Base-by-base conservation (phyloP, 176 grass and related monocot species). In the Oryza officinalis region DNA sequence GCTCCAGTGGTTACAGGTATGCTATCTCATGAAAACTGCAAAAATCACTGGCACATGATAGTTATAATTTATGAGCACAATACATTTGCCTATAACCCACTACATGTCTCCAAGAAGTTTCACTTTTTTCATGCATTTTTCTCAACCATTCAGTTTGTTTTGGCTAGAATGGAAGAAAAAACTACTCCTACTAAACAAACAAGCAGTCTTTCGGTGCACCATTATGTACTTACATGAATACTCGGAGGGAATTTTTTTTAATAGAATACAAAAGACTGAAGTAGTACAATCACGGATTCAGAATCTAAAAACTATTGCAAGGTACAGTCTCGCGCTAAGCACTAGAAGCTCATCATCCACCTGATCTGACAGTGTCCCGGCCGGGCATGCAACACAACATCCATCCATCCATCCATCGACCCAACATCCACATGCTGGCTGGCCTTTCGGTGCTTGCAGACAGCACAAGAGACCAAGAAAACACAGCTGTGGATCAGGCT, bases 401-500 rank as follows among this genome's bases (percentile, higher is more conserved):
- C 52, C 57, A 25, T 41, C 65, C 23, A 33, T 4, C 13, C 14
- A 28, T 6, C 13, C 33, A 23, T 38, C 37, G 37, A 38, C 63
- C 63, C 45, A 71, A 41, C 40, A 74, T 68, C 32, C 67, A 40
- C 74, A 71, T 81, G 85, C 0, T 68, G 32, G 57, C 46, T 57
- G 33, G 44, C 66, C 76, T 80, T 75, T 63, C 13, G 79, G 83
- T 67, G 75, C 67, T 70, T 78, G 78, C 66, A 12, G 78, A 82
- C 88, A 74, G 83, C 74, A 54, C 35, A 83, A 90, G 83, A 73
- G 84, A 90, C 83, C 83, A 90, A 90, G 44, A 13, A 72, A 67
- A 57, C 52, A 78, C 80, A 85, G 83, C 83, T 78, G 78, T 82
- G 78, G 37, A 50, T 82, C 71, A 33, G 72, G 28, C 38, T 20